Base-by-base conservation (phyloP, 2,329 filamentous ascomycete species). In the Phyllosticta ampelicida region DNA sequence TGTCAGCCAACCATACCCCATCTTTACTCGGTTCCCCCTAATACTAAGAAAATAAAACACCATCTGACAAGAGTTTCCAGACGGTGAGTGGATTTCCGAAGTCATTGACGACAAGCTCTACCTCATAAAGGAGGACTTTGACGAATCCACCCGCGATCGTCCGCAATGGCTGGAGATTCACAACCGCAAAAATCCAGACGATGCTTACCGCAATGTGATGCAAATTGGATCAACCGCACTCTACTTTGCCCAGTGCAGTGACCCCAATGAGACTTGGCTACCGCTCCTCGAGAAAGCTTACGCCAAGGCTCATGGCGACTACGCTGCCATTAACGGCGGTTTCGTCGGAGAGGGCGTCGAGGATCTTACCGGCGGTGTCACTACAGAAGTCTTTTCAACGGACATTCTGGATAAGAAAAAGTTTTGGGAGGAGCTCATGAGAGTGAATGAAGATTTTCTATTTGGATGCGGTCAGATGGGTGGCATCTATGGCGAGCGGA, bases 71-170 rank as follows among this genome's bases (percentile, higher is more conserved):
- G 36, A 16, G 11, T n/a, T 30, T 13, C 50, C 26, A 55, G 72
- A 74, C 51, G 72, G 72, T 36, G 70, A 73, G 53, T 96, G 90
- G 90, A 87, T 92, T 60, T 90, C 89, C 68, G 91, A 87, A 52
- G 91, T 96, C 54, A 82, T 96, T 56, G 91, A 96, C 66, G 90
- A 96, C 71, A 94, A 95, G 71, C 78, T 96, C 0, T 95, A 88
- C 68, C 80, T 95, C 21, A 85, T 81, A 48, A 85, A 85, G 0
- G 84, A 85, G 1, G 86, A 88, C 67, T 95, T 89, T 75, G 88
- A 95, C 63, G 87, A 89, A 56, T 67, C 75, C 30, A 86, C 84
- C 0, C 85, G 87, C 54, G 86, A 90, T 67, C 82, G 88, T 48
- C 81, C 87, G 56, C 77, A 90, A 21, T 81, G 90, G 67, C 82